Percentiles rank a stretch among this genome's conserved stretches.
phyloP scores from a whole-genome alignment of 495 filamentous ascomycete genomes.

The Mytilinidion resinicola region DNA sequence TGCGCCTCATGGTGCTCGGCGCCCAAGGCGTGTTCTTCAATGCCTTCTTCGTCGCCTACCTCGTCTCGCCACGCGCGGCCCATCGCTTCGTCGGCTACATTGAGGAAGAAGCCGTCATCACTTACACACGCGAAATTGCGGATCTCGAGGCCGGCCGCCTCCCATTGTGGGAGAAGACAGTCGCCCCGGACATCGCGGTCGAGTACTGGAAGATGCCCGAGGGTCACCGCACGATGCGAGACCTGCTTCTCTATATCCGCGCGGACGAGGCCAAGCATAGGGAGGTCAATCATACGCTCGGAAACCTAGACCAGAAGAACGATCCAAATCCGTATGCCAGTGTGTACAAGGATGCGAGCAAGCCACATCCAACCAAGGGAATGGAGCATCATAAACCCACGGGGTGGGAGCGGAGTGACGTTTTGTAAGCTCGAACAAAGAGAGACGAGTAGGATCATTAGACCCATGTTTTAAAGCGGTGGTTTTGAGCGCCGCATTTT shows the following conservation, averaged over 20 bases:
- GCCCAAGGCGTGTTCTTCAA: slow-evolving; percentile 93
- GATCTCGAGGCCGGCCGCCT: slow-evolving; percentile 81
- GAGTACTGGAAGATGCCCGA: slow-evolving; percentile 92
- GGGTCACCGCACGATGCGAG: slow-evolving; percentile 70
- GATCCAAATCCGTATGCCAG: slow-evolving; percentile 90
- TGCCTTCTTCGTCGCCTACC: slow-evolving; percentile 80
- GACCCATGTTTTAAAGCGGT: not conserved
- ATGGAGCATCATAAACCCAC: slow-evolving; percentile 58
- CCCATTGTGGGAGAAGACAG: slow-evolving; percentile 71
- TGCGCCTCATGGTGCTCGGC: slow-evolving; percentile 77
- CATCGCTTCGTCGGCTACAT: slow-evolving; percentile 97
- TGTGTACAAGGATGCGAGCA: slow-evolving; percentile 57
- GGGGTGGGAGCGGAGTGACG: slow-evolving; percentile 81
- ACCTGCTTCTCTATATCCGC: slow-evolving; percentile 80
- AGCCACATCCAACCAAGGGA: slow-evolving; percentile 64
- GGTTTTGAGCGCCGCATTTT: not conserved
- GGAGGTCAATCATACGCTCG: slow-evolving; percentile 93
- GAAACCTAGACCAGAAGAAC: slow-evolving; percentile 69
- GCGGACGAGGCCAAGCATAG: slow-evolving; percentile 96
- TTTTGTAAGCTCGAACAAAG: slow-evolving; percentile 41
- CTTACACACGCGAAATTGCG: slow-evolving; percentile 78
- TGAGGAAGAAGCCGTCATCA: slow-evolving; percentile 94
- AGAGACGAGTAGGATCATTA: not conserved
- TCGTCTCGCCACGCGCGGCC: slow-evolving; percentile 80
- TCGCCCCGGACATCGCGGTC: slow-evolving; percentile 81